Percentiles rank a stretch among this genome's conserved stretches.
Evolutionary conservation across 371 early-diverging fungal genomes (phyloP).

Genomic region (Mucor sp.): DNA sequence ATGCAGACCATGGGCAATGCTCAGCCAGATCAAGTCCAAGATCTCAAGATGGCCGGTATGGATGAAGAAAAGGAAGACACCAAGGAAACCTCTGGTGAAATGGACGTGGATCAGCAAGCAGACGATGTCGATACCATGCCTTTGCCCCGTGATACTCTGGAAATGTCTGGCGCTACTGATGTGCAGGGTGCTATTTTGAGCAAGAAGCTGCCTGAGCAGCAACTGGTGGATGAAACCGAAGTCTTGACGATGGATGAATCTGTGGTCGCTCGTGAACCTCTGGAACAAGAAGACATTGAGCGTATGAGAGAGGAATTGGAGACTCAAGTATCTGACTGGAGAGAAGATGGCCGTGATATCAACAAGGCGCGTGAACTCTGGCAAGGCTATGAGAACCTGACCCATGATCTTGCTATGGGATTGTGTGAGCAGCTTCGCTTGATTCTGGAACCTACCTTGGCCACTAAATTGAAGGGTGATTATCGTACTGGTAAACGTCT

Average conservation of each 20-base stretch:
- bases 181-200: slow-evolving; percentile 41
- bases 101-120: slow-evolving; percentile 58
- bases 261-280: slow-evolving; percentile 56
- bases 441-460: slow-evolving; percentile 97
- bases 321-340: slow-evolving; percentile 57
- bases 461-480: slow-evolving; percentile 97
- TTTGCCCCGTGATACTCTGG: slow-evolving; percentile 40
- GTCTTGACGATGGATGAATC: slow-evolving; percentile 47
- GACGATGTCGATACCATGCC: slow-evolving; percentile 43
- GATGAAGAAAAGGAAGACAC: slow-evolving; percentile 58
- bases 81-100: slow-evolving; percentile 56
- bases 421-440: slow-evolving; percentile 95
- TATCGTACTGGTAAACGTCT: slow-evolving; percentile 99
- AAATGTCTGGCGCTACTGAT: slow-evolving; percentile 31
- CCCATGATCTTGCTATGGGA: slow-evolving; percentile 86
- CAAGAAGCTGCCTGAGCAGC: slow-evolving; percentile 33
- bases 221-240: slow-evolving; percentile 33
- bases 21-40: slow-evolving; percentile 71
- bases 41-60: slow-evolving; percentile 57
- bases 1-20: slow-evolving; percentile 80
- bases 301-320: slow-evolving; percentile 65
- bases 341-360: slow-evolving; percentile 60
- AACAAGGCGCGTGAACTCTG: slow-evolving; percentile 80
- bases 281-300: slow-evolving; percentile 64
- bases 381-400: slow-evolving; percentile 87